These are phyloP conservation scores for Penicillium sp. DNA, from an alignment of 2,329 filamentous ascomycete species.

Conservation along the genomic window DNA sequence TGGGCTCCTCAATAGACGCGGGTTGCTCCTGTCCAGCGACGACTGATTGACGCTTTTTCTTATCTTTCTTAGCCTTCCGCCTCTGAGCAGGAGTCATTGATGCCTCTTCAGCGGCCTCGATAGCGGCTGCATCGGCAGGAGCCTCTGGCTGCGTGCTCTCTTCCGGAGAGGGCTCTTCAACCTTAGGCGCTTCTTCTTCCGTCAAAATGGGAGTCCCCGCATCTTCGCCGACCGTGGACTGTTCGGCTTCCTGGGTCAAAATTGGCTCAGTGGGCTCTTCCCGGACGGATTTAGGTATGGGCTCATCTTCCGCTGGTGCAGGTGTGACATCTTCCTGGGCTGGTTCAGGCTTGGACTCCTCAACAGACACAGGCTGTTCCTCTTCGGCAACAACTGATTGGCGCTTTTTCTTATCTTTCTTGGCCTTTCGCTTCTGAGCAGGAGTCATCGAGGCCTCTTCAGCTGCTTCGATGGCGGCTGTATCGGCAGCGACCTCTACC, in stretches of 20 bases:
- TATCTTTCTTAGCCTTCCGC: constrained; percentile 24
- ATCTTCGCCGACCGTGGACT: neutral
- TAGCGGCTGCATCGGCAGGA: neutral
- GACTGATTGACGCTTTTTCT: constrained; percentile 26
- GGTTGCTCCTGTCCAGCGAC: constrained; percentile 4
- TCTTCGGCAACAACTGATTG: constrained; percentile 13
- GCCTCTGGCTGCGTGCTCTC: neutral
- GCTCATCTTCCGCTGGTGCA: neutral
- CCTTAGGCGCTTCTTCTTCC: constrained; percentile 4
- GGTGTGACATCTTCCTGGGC: neutral
- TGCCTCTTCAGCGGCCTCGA: constrained; percentile 4
- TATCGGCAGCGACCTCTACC: constrained; percentile 3
- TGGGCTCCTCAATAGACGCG: neutral
- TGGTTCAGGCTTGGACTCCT: constrained; percentile 3
- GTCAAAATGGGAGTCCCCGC: neutral
- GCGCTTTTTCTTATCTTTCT: constrained; percentile 26
- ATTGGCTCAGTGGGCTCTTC: neutral
- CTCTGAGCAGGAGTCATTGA: constrained; percentile 20
- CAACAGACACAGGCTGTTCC: neutral
- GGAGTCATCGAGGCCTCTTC: constrained; percentile 16
- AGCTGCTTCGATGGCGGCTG: neutral
- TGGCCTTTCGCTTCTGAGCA: constrained; percentile 21
- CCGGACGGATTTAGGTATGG: neutral
- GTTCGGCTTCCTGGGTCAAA: neutral
- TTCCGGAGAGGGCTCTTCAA: neutral